Percentiles rank a stretch among this genome's conserved stretches.
phyloP scores from a whole-genome alignment of 768 basidiomycete genomes.

The Cystofilobasidium macerans region DNA sequence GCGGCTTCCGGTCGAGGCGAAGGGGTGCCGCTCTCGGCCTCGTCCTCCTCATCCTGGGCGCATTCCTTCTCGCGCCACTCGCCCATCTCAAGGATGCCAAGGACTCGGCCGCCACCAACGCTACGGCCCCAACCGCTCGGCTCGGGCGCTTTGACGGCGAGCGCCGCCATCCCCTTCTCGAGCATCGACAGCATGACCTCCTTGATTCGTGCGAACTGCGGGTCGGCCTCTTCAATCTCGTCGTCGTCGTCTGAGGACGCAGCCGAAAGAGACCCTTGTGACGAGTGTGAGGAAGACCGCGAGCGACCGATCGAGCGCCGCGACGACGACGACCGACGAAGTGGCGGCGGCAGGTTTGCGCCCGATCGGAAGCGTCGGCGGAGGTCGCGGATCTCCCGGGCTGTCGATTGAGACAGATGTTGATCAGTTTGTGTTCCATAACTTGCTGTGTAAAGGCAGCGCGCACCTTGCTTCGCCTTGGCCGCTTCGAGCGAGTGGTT shows the following conservation, averaged over 20 bases:
- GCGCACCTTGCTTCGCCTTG: slow-evolving; percentile 23
- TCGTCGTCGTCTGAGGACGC: neutral
- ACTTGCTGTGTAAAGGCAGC: neutral
- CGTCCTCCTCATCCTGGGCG: neutral
- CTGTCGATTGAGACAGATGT: neutral
- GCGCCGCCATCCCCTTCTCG: neutral
- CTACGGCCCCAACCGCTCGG: neutral
- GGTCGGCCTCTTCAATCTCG: slow-evolving; percentile 10
- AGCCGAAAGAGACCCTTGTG: neutral
- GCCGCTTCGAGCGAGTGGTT: slow-evolving; percentile 22
- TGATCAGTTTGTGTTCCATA: neutral
- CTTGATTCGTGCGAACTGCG: slow-evolving; percentile 20
- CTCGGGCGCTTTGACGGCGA: neutral
- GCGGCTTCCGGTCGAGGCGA: neutral
- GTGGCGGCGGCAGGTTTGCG: slow-evolving; percentile 2
- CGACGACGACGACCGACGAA: neutral
- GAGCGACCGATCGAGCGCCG: neutral
- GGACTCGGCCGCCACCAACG: neutral
- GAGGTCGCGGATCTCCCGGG: slow-evolving; percentile 25
- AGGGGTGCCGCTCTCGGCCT: neutral
- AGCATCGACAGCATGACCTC: neutral
- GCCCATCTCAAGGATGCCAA: neutral
- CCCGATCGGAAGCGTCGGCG: slow-evolving; percentile 22
- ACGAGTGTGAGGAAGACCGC: neutral
- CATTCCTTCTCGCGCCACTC: neutral